These are phyloP conservation scores for Cryptosporidium meleagridis DNA, from an alignment of 169 alveolate genomes.

Conservation along the genomic window DNA sequence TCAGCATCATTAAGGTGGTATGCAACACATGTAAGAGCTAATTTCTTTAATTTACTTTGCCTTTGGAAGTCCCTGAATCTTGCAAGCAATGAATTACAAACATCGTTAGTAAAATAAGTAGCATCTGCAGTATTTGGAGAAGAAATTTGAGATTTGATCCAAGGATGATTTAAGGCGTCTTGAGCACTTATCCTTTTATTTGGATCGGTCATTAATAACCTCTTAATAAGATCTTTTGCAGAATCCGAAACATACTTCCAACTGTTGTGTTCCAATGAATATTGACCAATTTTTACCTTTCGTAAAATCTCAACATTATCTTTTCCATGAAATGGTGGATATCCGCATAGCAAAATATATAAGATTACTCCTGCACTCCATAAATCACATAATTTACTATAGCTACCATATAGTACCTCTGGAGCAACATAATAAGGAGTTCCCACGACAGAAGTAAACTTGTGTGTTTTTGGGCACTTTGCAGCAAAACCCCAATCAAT, in stretches of 20 bases:
- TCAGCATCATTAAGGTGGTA: constrained; percentile 90
- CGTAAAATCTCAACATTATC: constrained; percentile 87
- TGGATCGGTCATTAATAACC: constrained; percentile 87
- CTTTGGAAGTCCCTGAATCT: constrained; percentile 88
- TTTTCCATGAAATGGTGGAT: constrained; percentile 90
- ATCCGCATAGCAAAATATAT: constrained; percentile 87
- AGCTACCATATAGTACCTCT: constrained; percentile 92
- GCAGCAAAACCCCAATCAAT: constrained; percentile 95
- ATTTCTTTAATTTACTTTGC: constrained; percentile 89
- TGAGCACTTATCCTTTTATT: constrained; percentile 89
- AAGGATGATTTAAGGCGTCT: constrained; percentile 93
- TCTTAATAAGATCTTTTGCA: constrained; percentile 89
- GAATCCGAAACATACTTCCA: constrained; percentile 89
- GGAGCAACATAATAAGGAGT: constrained; percentile 97
- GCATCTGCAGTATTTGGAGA: constrained; percentile 45
- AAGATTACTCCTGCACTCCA: constrained; percentile 94
- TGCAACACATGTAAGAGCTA: constrained; percentile 94
- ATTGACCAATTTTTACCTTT: constrained; percentile 87
- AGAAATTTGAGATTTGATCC: constrained; percentile 84
- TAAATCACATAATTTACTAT: constrained; percentile 94
- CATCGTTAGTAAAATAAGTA: constrained; percentile 48
- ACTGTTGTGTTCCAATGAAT: constrained; percentile 88
- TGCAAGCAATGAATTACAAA: constrained; percentile 81
- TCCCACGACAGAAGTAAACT: constrained; percentile 88
- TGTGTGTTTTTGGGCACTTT: constrained; percentile 87